phyloP scores from a whole-genome alignment of 2,329 filamentous ascomycete species.

The Lizonia empirigonia region DNA sequence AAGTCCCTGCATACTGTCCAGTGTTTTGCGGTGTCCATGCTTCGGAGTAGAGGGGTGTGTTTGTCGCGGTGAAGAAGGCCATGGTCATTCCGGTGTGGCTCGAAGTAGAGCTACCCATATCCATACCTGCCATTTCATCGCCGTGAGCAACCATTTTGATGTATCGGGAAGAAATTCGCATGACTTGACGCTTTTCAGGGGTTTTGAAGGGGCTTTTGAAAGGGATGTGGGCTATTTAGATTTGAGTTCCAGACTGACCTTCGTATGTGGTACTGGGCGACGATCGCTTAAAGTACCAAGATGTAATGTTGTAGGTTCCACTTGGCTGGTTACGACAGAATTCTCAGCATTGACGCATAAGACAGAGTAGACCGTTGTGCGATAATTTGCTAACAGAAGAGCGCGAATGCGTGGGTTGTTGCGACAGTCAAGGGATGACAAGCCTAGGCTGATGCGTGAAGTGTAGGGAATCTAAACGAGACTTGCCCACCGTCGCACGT shows the following conservation, averaged over 20 bases:
- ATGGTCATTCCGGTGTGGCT: slow-evolving; percentile 55
- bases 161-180: neutral
- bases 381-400: slow-evolving; percentile 22
- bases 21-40: slow-evolving; percentile 74
- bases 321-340: slow-evolving; percentile 25
- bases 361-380: slow-evolving; percentile 5
- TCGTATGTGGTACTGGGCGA: slow-evolving; percentile 15
- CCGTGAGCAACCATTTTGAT: slow-evolving; percentile 38
- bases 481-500: slow-evolving; percentile 2
- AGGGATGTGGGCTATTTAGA: slow-evolving; percentile 9
- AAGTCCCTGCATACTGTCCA: slow-evolving; percentile 83
- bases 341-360: slow-evolving; percentile 39
- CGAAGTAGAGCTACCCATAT: slow-evolving; percentile 22
- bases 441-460: slow-evolving; percentile 41
- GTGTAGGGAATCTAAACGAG: slow-evolving; percentile 27
- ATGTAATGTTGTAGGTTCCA: slow-evolving; percentile 8
- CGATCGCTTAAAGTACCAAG: slow-evolving; percentile 28
- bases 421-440: slow-evolving; percentile 42
- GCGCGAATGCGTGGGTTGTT: slow-evolving; percentile 37
- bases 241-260: slow-evolving; percentile 42
- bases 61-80: slow-evolving; percentile 68
- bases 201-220: neutral
- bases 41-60: slow-evolving; percentile 68
- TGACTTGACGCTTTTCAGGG: neutral
- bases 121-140: slow-evolving; percentile 29